phyloP scores from a whole-genome alignment of 345 rosid species.

The Euphorbia tirucalli region DNA sequence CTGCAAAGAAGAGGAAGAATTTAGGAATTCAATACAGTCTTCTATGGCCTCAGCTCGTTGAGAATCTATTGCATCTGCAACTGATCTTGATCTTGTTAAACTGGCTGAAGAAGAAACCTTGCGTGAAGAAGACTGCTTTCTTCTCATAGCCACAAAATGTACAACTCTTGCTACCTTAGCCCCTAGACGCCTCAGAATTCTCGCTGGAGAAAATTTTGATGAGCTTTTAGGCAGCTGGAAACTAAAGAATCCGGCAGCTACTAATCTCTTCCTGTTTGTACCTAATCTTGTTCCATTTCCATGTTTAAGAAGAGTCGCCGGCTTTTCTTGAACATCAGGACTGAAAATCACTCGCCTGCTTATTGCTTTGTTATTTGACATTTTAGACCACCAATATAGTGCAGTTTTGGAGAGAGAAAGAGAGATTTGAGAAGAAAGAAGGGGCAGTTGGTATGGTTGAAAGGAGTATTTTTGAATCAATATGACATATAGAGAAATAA shows the following conservation, averaged over 20 bases:
- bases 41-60: conserved; percentile 84
- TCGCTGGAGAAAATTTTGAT: conserved; percentile 39
- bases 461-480: conserved; percentile 38
- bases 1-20: conserved; percentile 63
- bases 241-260: conserved; percentile 42
- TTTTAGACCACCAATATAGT: conserved; percentile 3
- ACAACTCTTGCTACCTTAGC: conserved; percentile 55
- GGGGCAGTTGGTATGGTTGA: conserved; percentile 27
- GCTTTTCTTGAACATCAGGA: conserved; percentile 50
- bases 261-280: conserved; percentile 30
- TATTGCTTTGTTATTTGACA: conserved; percentile 54
- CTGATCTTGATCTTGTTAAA: conserved; percentile 64
- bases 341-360: conserved; percentile 70
- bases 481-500: conserved; percentile 5
- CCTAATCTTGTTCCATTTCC: conserved; percentile 29
- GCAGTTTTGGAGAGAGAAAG: neutral
- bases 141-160: conserved; percentile 41
- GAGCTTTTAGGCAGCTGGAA: conserved; percentile 39
- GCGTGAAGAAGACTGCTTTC: conserved; percentile 46
- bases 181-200: conserved; percentile 49
- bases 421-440: conserved; percentile 16
- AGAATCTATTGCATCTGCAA: conserved; percentile 67
- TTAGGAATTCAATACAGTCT: conserved; percentile 90
- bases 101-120: conserved; percentile 41
- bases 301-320: conserved; percentile 41